phyloP scores from a whole-genome alignment of 805 yeast genomes.

The Scheffersomyces coipomensis region DNA sequence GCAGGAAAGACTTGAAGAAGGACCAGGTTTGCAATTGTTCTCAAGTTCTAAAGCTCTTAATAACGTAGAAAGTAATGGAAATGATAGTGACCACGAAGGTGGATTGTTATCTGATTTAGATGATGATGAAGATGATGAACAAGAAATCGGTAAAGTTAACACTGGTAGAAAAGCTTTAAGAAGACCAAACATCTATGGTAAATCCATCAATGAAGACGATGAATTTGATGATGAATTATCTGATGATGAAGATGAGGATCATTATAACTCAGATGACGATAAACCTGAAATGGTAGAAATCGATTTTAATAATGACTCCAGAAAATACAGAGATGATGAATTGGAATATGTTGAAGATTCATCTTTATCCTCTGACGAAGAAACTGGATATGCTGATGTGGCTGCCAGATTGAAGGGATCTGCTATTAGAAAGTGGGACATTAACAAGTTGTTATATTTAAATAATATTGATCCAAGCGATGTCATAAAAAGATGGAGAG shows the following conservation, averaged over 20 bases:
- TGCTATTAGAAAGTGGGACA: constrained; percentile 62
- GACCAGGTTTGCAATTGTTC: constrained; percentile 75
- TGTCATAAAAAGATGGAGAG: constrained; percentile 69
- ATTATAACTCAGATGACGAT: constrained; percentile 27
- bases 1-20: constrained; percentile 54
- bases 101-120: constrained; percentile 30
- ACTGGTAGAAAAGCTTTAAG: constrained; percentile 69
- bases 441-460: constrained; percentile 77
- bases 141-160: constrained; percentile 22
- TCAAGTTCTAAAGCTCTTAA: constrained; percentile 54
- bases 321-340: constrained; percentile 32
- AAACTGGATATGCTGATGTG: constrained; percentile 40
- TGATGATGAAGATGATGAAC: constrained; percentile 31
- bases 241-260: constrained; percentile 40
- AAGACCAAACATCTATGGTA: constrained; percentile 57
- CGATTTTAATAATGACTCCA: constrained; percentile 40
- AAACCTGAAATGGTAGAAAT: constrained; percentile 46
- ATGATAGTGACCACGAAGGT: constrained; percentile 32
- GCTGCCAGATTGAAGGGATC: constrained; percentile 65
- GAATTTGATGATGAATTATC: constrained; percentile 42
- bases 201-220: constrained; percentile 46
- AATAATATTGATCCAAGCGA: constrained; percentile 73
- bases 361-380: constrained; percentile 41
- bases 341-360: constrained; percentile 48
- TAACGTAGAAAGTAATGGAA: constrained; percentile 36